Evolutionary conservation across 345 rosid genomes (phyloP), one percentile per base, ranked within the genome.

Genomic region (Ricinus communis): DNA sequence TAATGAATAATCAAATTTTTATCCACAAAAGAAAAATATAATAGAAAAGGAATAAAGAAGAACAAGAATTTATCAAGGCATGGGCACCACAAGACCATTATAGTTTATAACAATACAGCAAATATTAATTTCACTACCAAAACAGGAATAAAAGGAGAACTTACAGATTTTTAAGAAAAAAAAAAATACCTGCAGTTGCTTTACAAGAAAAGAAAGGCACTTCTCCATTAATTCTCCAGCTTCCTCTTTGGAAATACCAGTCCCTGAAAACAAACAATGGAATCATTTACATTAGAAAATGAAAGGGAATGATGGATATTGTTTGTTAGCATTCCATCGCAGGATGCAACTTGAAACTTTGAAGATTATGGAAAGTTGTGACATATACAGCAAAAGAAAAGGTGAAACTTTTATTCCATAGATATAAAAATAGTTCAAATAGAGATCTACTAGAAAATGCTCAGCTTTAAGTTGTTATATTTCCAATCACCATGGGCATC

Each of bases 161-260:
- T 43, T 13, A 24, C 54, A 64, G 15, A 19, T 61, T 62, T 5
- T n/a, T n/a, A n/a, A n/a, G n/a, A n/a, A n/a, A 62, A 62, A 41
- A 8, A 54, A 78, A 59, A 65, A 46, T 72, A 90, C 97, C 97
- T 82, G 46, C 36, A 89, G 72, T 60, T 84, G 80, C 70, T 85
- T 85, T 75, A 83, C 66, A 69, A 93, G 90, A 69, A 87, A 91
- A 75, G 81, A 74, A 50, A 94, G 73, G 79, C 96, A 87, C 74
- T 78, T 84, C 73, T 83, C 83, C 71, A 90, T 87, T 73, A 91
- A 75, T 67, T 81, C 77, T 68, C 66, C 76, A 71, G 95, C 87
- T 40, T 90, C 95, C 67, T 60, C 78, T 75, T 80, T 82, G 55
- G 91, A 84, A 46, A 91, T 75, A 65, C 97, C 93, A 60, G 93